Percentiles rank a stretch among this genome's conserved stretches.
These are phyloP conservation scores for Dysphania ambrosioides DNA, from an alignment of 148 eudicot genomes.

Conservation along the genomic window DNA sequence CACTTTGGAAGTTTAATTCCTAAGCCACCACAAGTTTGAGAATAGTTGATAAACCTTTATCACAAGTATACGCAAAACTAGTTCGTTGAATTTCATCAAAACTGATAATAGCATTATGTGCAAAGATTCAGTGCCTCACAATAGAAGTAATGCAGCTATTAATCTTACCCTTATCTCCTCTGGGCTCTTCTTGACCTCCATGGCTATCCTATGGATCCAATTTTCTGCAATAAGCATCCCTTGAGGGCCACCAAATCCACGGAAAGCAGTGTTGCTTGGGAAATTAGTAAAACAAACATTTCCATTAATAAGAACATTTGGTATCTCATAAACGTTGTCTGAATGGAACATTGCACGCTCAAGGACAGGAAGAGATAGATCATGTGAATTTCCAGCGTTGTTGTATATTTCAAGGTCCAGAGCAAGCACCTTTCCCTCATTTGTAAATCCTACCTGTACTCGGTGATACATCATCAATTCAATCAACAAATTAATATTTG, in stretches of 20 bases:
- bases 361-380: constrained; percentile 80
- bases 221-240: constrained; percentile 96
- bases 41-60: constrained; percentile 1
- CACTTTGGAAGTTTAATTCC: constrained; percentile 81
- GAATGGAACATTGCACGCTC: constrained; percentile 98
- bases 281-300: constrained; percentile 90
- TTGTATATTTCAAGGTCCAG: constrained; percentile 90
- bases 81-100: not conserved
- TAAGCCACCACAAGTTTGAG: constrained; percentile 29
- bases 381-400: constrained; percentile 92
- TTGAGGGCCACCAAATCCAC: constrained; percentile 99
- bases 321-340: constrained; percentile 88
- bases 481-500: not conserved
- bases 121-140: not conserved
- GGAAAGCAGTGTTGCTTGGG: constrained; percentile 93
- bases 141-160: not conserved
- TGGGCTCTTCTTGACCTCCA: constrained; percentile 73
- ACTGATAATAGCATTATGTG: not conserved
- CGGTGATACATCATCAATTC: not conserved
- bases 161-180: constrained; percentile 83
- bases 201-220: constrained; percentile 93
- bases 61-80: not conserved
- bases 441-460: constrained; percentile 81
- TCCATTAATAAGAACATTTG: constrained; percentile 72
- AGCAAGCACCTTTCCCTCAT: constrained; percentile 82